These are phyloP conservation scores for Metarhizium guizhouense DNA, from an alignment of 2,329 filamentous ascomycete species.

Conservation along the genomic window DNA sequence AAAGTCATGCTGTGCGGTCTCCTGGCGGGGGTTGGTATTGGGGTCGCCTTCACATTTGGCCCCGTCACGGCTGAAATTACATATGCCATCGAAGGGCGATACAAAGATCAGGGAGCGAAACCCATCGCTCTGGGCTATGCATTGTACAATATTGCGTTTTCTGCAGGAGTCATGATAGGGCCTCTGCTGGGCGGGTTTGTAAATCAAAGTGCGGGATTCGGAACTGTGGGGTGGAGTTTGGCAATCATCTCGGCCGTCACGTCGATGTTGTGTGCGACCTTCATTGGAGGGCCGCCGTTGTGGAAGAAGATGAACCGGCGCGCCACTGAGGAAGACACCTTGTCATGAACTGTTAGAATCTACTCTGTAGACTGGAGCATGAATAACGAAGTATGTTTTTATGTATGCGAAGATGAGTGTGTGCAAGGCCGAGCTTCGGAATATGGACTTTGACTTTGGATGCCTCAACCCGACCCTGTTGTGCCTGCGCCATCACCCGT, in stretches of 20 bases:
- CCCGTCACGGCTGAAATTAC: conserved; percentile 28
- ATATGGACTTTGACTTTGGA: too few relatives aligned
- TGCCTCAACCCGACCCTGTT: too few relatives aligned
- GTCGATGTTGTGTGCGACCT: conserved; percentile 17
- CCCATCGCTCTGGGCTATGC: conserved; percentile 27
- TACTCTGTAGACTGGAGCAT: background rate
- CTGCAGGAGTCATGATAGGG: conserved; percentile 21
- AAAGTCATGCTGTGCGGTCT: conserved; percentile 24
- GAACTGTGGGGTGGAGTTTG: conserved; percentile 23
- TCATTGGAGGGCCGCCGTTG: conserved; percentile 17
- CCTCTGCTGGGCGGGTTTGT: conserved; percentile 26
- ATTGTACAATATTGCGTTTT: conserved; percentile 26
- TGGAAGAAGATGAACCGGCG: conserved; percentile 5
- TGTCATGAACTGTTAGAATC: background rate
- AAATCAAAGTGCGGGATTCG: conserved; percentile 22
- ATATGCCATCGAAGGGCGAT: conserved; percentile 18
- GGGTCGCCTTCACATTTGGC: conserved; percentile 21
- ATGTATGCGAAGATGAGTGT: too few relatives aligned
- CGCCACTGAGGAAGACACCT: background rate
- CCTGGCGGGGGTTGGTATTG: conserved; percentile 20
- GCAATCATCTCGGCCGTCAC: conserved; percentile 20
- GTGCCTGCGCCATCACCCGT: too few relatives aligned
- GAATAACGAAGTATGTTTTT: background rate
- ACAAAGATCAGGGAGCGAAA: conserved; percentile 6
- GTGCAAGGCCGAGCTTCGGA: too few relatives aligned